Evolutionary conservation across 2,329 filamentous ascomycete genomes (phyloP).

Genomic region (Nemania sp.): DNA sequence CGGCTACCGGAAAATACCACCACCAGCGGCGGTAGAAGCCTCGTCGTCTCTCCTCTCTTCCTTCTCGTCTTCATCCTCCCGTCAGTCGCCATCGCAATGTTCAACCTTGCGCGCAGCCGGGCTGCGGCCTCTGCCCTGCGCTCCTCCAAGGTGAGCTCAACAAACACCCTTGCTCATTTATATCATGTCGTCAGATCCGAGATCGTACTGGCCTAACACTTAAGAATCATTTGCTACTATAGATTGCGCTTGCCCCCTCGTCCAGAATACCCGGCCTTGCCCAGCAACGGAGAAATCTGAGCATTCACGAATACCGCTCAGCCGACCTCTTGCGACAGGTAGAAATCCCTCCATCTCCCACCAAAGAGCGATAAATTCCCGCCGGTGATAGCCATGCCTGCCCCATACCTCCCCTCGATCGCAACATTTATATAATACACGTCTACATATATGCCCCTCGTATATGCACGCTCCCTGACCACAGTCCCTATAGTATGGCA

Average conservation of each 20-base stretch:
- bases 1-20: no score
- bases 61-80: conserved; percentile 3
- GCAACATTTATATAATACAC: no score
- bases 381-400: neutral
- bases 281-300: conserved; percentile 86
- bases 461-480: conserved; percentile 32
- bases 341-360: conserved; percentile 37
- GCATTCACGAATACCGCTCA: conserved; percentile 98
- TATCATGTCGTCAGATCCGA: no score
- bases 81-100: conserved; percentile 63
- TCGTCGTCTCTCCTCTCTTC: conserved; percentile 3
- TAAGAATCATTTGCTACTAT: neutral
- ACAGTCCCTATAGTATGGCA: conserved; percentile 71
- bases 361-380: conserved; percentile 23
- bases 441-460: no score
- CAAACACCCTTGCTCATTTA: neutral
- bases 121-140: conserved; percentile 80
- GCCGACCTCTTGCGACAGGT: conserved; percentile 83
- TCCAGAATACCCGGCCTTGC: conserved; percentile 66
- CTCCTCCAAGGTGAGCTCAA: conserved; percentile 69
- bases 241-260: conserved; percentile 51
- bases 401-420: no score
- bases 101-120: conserved; percentile 82
- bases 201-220: conserved; percentile 9
- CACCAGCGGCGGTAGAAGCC: neutral